These are phyloP conservation scores for Cystofilobasidium ferigula DNA, from an alignment of 768 basidiomycete genomes.

Conservation along the genomic window DNA sequence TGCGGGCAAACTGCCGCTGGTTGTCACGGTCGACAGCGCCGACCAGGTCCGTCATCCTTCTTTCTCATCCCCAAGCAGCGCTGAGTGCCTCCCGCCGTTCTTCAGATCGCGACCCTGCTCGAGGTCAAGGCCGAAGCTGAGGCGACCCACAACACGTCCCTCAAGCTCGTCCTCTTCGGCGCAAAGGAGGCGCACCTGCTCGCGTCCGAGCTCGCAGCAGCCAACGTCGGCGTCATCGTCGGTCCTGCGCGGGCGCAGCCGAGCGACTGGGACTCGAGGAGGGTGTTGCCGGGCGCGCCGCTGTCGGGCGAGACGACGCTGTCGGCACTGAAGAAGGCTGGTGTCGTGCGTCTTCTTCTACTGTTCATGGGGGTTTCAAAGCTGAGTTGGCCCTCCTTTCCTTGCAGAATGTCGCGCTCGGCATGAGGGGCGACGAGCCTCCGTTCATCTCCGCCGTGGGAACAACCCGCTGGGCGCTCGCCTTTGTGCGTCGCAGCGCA, in stretches of 20 bases:
- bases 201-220: constrained; percentile 57
- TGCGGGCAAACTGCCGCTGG: neutral
- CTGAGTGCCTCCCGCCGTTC: too few species aligned
- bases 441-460: neutral
- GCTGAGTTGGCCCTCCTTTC: neutral
- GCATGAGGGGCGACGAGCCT: neutral
- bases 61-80: neutral
- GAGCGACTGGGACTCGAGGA: constrained; percentile 61
- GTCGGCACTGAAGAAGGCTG: constrained; percentile 52
- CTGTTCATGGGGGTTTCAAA: neutral
- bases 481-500: constrained; percentile 35
- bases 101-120: constrained; percentile 16
- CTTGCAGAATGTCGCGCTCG: neutral
- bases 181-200: constrained; percentile 61
- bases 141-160: neutral
- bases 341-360: constrained; percentile 29
- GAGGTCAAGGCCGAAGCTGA: constrained; percentile 15
- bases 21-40: constrained; percentile 9
- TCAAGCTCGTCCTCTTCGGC: constrained; percentile 34
- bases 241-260: constrained; percentile 44
- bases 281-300: constrained; percentile 55
- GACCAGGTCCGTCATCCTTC: neutral
- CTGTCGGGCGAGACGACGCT: constrained; percentile 54
- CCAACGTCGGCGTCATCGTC: constrained; percentile 62
- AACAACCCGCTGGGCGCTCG: neutral